A percentile compares a stretch with the other conserved stretches of the same genome.
These are phyloP conservation scores for Hibiscus tridactylites DNA, from an alignment of 345 rosid species.

Conservation along the genomic window DNA sequence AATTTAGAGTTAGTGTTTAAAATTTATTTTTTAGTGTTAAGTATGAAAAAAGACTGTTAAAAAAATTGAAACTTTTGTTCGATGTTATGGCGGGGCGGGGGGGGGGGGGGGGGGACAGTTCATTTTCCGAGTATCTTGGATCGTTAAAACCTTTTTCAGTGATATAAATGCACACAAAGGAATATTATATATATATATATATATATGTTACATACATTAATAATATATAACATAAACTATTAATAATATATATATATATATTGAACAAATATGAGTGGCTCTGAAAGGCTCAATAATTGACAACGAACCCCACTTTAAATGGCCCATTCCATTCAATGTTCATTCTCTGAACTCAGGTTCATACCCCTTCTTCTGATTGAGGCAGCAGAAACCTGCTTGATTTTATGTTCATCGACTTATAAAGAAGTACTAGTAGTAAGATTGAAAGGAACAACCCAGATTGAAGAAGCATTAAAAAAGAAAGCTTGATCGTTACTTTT, in stretches of 20 bases:
- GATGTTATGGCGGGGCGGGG: too few relatives aligned
- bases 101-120: neutral
- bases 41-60: too few relatives aligned
- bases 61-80: too few relatives aligned
- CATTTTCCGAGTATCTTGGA: neutral
- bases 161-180: neutral
- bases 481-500: neutral
- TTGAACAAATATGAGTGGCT: conserved; percentile 18
- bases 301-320: neutral
- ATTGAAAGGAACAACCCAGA: neutral
- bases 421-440: neutral
- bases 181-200: too few relatives aligned
- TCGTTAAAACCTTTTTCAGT: neutral
- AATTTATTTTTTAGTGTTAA: too few relatives aligned
- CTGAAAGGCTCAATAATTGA: conserved; percentile 20
- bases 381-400: neutral
- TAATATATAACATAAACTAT: too few relatives aligned
- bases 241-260: neutral
- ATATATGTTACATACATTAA: too few relatives aligned
- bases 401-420: neutral
- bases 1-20: too few relatives aligned
- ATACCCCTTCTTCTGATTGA: too few relatives aligned
- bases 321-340: neutral
- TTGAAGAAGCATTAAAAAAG: neutral
- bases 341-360: neutral